Evolutionary conservation across 768 basidiomycete species (phyloP), one percentile per base, ranked within the genome.

Genomic region (Tricholoma flavovirens): DNA sequence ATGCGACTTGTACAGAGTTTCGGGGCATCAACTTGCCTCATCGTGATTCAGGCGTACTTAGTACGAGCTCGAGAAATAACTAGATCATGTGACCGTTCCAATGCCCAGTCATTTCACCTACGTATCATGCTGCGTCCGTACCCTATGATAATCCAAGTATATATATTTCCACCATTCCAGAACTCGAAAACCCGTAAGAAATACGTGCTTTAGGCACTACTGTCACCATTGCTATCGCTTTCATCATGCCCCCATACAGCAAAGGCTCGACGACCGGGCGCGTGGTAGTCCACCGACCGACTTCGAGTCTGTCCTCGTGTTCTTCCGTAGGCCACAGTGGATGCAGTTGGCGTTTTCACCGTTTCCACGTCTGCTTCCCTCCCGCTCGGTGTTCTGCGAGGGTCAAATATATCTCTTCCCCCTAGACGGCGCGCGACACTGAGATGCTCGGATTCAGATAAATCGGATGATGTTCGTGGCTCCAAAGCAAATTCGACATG

Each of bases 221-320:
- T 84, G 63, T 91, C 90, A 59, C 89, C 91, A 64, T 86, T 87
- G 66, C 88, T 90, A 62, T 93, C 91, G 54, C 88, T 92, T 69
- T 93, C 91, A 65, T 93, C 91, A 38, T 90, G 87, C 0, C 91
- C 92, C 83, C 84, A 90, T 10, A 90, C 88, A 17, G 92, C 91
- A 64, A 93, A 93, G 7, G 88, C 86, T 33, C 82, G 75, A 46
- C 68, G 77, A 29, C 73, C 73, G n/a, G n/a, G n/a, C n/a, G n/a
- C n/a, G 51, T 64, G 64, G 43, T 71, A 66, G 24, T 80, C 80
- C n/a, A 61, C 63, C 14, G 75, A 75, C 52, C 69, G 68, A 15
- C 70, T 69, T 32, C 75, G 56, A 7, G 57, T 63, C 60, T 73
- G 71, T 4, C 67, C 67, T 40, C 70, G 67, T 8, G 68, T 62